Evolutionary conservation across 192 early-diverging fungal genomes (phyloP).

Genomic region (Podila horticola): DNA sequence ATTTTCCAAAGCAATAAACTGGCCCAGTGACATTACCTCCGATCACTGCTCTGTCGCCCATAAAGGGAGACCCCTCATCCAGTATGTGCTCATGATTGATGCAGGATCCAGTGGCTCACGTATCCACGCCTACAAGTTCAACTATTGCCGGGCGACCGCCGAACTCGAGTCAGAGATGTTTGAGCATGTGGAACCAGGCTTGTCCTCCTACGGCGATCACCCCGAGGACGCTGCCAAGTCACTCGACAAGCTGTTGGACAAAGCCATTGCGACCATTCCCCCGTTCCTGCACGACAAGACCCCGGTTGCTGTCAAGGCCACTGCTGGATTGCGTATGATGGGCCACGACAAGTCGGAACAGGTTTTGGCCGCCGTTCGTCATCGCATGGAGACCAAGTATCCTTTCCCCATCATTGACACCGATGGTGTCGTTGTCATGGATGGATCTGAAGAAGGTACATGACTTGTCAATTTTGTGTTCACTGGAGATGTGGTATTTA

Average conservation of each 20-base stretch:
- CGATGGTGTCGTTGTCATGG: constrained; percentile 90
- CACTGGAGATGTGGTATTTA: no score
- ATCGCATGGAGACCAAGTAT: constrained; percentile 75
- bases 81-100: constrained; percentile 96
- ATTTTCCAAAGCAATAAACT: constrained; percentile 7
- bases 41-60: constrained; percentile 68
- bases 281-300: constrained; percentile 77
- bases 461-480: not conserved
- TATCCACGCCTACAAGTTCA: constrained; percentile 97
- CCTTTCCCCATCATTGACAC: constrained; percentile 82
- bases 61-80: constrained; percentile 77
- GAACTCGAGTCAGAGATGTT: constrained; percentile 94
- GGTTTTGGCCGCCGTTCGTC: constrained; percentile 80
- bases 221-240: constrained; percentile 82
- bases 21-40: constrained; percentile 57
- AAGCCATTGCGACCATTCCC: constrained; percentile 81
- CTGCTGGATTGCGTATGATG: constrained; percentile 90
- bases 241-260: constrained; percentile 80
- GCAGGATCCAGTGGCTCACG: constrained; percentile 97
- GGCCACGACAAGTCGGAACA: constrained; percentile 72
- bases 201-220: constrained; percentile 77
- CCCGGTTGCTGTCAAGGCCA: constrained; percentile 95
- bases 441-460: constrained; percentile 93
- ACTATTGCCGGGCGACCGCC: constrained; percentile 86
- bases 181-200: constrained; percentile 83